Evolutionary conservation across 2,329 filamentous ascomycete species (phyloP), one percentile per base, ranked within the genome.

Genomic region (Cercospora sp.): DNA sequence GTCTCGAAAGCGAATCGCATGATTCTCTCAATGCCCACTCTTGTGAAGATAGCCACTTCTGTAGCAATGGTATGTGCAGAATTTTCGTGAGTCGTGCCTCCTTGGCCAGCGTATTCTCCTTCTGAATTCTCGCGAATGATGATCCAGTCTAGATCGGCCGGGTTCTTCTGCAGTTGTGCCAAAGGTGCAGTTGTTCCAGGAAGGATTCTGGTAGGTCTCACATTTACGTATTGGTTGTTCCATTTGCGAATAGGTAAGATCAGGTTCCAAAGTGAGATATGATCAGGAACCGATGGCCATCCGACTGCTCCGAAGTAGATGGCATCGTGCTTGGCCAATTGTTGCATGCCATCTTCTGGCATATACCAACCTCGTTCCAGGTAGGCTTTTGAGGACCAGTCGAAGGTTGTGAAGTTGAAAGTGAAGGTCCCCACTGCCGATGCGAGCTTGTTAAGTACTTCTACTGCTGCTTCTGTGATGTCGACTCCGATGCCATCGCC

Each of bases 141-240:
- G 26, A 84, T 75, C 82, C 82, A 84, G 69, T 84, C 81, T 1
- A 84, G 76, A 69, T 82, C 78, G 5, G 72, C 70, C 0, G 77
- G 76, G 5, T 72, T 73, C 60, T 72, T 66, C 55, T 77, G 70
- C 63, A 79, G 79, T 34, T 79, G 77, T 5, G 75, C 75, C 6
- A 84, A 68, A 0, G 82, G 82, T 26, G 80, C 80, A 7, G 73
- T 75, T 7, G 79, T 82, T 16, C 82, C 82, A 5, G 77, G 76
- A 3, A 84, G 71, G 59, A 84, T 82, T 18, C 80, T 75, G 7
- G 81, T 83, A 0, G 78, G 90, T 0, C 89, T 84, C 0, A 91
- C 84, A 70, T 91, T 91, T 71, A 90, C 85, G 73, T 90, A 91
- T 74, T 91, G 88, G 69, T 90, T 88, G 57, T 91, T 83, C 43